These are phyloP conservation scores for Dichotomopilus funicola DNA, from an alignment of 2,329 filamentous ascomycete species.

Conservation along the genomic window DNA sequence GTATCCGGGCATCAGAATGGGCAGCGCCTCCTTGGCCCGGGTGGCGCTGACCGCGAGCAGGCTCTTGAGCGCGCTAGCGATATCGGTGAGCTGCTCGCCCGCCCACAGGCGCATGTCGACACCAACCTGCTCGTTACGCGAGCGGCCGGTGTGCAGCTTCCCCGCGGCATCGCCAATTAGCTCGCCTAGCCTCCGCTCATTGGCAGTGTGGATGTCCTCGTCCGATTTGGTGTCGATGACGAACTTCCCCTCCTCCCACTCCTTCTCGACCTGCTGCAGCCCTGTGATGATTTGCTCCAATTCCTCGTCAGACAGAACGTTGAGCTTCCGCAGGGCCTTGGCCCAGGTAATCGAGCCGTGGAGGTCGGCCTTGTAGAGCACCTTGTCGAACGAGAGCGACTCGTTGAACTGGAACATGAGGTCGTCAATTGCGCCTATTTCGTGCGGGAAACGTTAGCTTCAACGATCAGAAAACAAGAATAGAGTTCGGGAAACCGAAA, in stretches of 20 bases:
- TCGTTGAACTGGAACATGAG: slow-evolving; percentile 84
- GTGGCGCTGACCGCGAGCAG: slow-evolving; percentile 62
- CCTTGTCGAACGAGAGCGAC: slow-evolving; percentile 70
- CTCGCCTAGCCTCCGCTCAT: slow-evolving; percentile 69
- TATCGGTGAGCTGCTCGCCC: slow-evolving; percentile 59
- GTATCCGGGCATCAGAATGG: slow-evolving; percentile 79
- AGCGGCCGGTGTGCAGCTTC: slow-evolving; percentile 83
- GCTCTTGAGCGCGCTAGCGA: slow-evolving; percentile 62
- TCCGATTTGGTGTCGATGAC: slow-evolving; percentile 46
- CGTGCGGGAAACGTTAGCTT: slow-evolving; percentile 5
- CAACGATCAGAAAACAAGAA: no score
- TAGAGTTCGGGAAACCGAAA: neutral
- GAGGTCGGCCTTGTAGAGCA: slow-evolving; percentile 75
- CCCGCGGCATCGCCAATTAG: slow-evolving; percentile 82
- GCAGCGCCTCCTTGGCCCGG: slow-evolving; percentile 68
- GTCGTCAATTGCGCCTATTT: slow-evolving; percentile 68
- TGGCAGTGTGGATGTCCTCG: slow-evolving; percentile 62
- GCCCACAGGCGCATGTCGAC: slow-evolving; percentile 81
- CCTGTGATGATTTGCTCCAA: slow-evolving; percentile 69
- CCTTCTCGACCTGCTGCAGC: slow-evolving; percentile 49
- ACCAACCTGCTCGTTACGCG: slow-evolving; percentile 83
- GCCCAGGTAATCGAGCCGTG: slow-evolving; percentile 74
- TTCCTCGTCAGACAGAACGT: slow-evolving; percentile 66
- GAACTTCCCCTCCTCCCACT: slow-evolving; percentile 48
- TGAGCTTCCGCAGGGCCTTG: slow-evolving; percentile 57